Conservation (phyloP, 2,329 filamentous ascomycete genomes). For the Ophiosphaerella herpotricha region DNA sequence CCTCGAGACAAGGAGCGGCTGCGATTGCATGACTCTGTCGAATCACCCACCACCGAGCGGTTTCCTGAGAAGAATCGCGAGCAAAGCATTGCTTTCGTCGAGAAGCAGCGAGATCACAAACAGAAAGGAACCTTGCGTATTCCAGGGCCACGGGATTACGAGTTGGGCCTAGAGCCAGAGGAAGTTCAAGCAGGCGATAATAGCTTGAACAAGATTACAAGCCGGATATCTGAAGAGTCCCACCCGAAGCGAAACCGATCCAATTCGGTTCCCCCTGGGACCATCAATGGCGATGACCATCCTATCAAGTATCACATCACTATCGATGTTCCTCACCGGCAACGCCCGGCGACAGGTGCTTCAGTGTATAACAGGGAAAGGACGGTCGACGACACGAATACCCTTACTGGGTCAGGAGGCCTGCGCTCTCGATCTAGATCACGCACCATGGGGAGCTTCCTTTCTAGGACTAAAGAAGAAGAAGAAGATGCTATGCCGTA, state of each 20-base stretch:
- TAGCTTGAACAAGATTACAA: slow-evolving; percentile 25
- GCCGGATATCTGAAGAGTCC: slow-evolving; percentile 29
- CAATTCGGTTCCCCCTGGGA: slow-evolving; percentile 32
- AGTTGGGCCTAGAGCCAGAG: slow-evolving; percentile 75
- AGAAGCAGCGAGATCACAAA: slow-evolving; percentile 76
- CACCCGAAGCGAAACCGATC: slow-evolving; percentile 24
- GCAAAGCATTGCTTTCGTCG: slow-evolving; percentile 85
- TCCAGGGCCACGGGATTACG: slow-evolving; percentile 87
- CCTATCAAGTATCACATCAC: slow-evolving; percentile 62
- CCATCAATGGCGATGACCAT: slow-evolving; percentile 46
- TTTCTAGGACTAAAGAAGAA: slow-evolving; percentile 58
- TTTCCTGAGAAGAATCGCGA: slow-evolving; percentile 64
- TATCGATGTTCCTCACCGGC: slow-evolving; percentile 65
- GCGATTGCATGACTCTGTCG: slow-evolving; percentile 61
- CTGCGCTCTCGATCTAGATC: slow-evolving; percentile 37
- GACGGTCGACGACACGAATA: slow-evolving; percentile 7
- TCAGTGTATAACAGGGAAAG: slow-evolving; percentile 32
- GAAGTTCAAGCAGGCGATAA: slow-evolving; percentile 54
- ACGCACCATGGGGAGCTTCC: slow-evolving; percentile 64
- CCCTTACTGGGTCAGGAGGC: slow-evolving; percentile 24
- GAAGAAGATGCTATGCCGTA: slow-evolving; percentile 72
- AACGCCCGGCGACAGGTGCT: slow-evolving; percentile 34
- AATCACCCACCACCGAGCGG: slow-evolving; percentile 58
- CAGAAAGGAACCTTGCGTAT: slow-evolving; percentile 81
- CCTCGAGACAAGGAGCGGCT: slow-evolving; percentile 62